Evolutionary conservation across 140 eudicot genomes (phyloP), one percentile per base, ranked within the genome.

Genomic region (Flaveria floridana): DNA sequence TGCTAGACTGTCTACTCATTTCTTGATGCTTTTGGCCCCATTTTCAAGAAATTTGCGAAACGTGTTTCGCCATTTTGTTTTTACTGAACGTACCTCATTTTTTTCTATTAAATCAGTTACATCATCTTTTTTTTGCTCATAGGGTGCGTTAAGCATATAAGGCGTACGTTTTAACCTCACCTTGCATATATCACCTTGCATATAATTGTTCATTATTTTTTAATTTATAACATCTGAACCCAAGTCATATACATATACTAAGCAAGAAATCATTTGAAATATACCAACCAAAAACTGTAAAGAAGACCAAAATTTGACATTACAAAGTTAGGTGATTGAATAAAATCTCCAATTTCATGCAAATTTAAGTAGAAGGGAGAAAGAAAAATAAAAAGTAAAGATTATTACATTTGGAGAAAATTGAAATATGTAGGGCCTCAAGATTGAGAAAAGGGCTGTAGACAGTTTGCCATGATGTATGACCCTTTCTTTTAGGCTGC

Each of bases 1-100:
- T 50, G 51, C 34, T 51, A 62, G 20, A 26, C 18, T 30, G 65
- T 64, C 12, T 7, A 42, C 48, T 42, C 48, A 42, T 0, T 42
- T 42, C 48, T 42, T 61, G 68, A 74, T 65, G 53, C 56, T 65
- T 65, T 75, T 65, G 20, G 37, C 56, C 52, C 42, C 41, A 75
- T 59, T 19, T 50, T 50, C 41, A 26, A 26, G 30, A 21, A 21
- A 21, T 21, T 21, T 21, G 23, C 23, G 23, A 21, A 21, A 21
- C 23, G 23, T 21, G 23, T 21, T 21, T 21, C 23, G 23, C 30
- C 30, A 26, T 28, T 30, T 30, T 30, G 4, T 30, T 30, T 3
- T 30, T 30, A 30, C 37, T 4, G 37, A 26, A 26, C 28, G 28
- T 26, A 26, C 28, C 28, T 26, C 28, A 26, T 30, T 30, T 30